Evolutionary conservation across 495 filamentous ascomycete genomes (phyloP), one percentile per base, ranked within the genome.

Genomic region (Penicillium canariense): DNA sequence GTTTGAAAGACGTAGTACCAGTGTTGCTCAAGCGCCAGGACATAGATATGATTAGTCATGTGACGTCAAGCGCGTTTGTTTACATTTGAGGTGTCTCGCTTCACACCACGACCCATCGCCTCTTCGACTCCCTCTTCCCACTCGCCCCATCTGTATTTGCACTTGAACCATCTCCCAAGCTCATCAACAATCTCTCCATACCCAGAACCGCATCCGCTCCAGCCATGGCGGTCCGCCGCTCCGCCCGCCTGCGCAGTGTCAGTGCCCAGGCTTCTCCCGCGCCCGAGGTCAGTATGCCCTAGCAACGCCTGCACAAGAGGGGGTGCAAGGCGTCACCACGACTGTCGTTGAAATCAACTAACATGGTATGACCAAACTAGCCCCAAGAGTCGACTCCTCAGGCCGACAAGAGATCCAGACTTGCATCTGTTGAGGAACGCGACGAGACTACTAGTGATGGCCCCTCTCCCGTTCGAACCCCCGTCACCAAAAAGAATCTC

Each of bases 151-250:
- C 31, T 15, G 22, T 22, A 20, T 44, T 49, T 49, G 20, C 12
- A 30, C 18, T 43, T 26, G 22, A 54, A 32, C 20, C 27, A 17
- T 12, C 30, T 45, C 20, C n/a, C 38, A 11, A 25, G 26, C 22
- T 26, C 11, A 17, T 32, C 28, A 52, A 10, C 39, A 27, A 18
- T 32, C 23, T 39, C 7, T 52, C 14, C 3, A 11, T 40, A 22
- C 32, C 18, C 22, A 42, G 12, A 18, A 26, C 17, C 23, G 12
- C 32, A 22, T 35, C 45, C 44, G 34, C 36, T 50, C 32, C 4
- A 46, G n/a, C 47, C 20, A 75, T 75, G 71, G 62, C 67, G 68
- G 62, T 74, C 46, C 71, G 71, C 56, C 71, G 71, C 45, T 75
- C 71, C 43, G 71, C 71, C 48, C 71, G 71, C 54, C 59, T 75